Evolutionary conservation across 2,329 filamentous ascomycete species (phyloP).

Genomic region (Cladosporium sp.): DNA sequence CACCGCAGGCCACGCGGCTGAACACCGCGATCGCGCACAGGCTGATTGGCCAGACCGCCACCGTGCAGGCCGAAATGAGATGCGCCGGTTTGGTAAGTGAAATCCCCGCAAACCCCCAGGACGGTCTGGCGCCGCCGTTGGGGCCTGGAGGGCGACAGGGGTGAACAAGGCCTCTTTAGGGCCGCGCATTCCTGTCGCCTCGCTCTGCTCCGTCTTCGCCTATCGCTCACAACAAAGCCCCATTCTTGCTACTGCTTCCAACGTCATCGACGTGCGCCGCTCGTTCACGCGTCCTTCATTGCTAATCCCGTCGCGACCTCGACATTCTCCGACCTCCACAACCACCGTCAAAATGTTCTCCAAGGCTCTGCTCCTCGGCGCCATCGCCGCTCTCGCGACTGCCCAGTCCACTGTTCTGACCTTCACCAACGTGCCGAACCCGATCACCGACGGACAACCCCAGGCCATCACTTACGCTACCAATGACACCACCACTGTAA

Average conservation of each 20-base stretch:
- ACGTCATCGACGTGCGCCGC: slow-evolving; percentile 9
- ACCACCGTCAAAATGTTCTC: slow-evolving; percentile 43
- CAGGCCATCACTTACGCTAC: slow-evolving; percentile 24
- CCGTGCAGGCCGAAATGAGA: neutral
- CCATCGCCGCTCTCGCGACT: slow-evolving; percentile 40
- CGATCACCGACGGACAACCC: slow-evolving; percentile 43
- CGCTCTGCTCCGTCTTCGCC: neutral
- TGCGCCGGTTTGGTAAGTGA: neutral
- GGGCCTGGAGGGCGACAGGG: slow-evolving; percentile 4
- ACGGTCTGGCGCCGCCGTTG: neutral
- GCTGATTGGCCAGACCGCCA: slow-evolving; percentile 1
- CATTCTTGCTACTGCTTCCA: neutral
- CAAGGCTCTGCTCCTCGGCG: slow-evolving; percentile 42
- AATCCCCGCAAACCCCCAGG: neutral
- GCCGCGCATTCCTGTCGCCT: slow-evolving; percentile 3
- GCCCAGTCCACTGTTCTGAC: slow-evolving; percentile 41
- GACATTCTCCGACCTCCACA: neutral
- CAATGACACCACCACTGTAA: slow-evolving; percentile 18
- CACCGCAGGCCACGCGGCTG: slow-evolving; percentile 6
- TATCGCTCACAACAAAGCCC: slow-evolving; percentile 7
- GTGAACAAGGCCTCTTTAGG: neutral
- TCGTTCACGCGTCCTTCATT: slow-evolving; percentile 5
- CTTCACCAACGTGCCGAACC: slow-evolving; percentile 48
- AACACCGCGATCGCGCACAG: neutral
- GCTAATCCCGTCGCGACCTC: neutral